Percentiles rank a stretch among this genome's conserved stretches.
These are phyloP conservation scores for Corylus americana DNA, from an alignment of 306 rosid genomes.

Conservation along the genomic window DNA sequence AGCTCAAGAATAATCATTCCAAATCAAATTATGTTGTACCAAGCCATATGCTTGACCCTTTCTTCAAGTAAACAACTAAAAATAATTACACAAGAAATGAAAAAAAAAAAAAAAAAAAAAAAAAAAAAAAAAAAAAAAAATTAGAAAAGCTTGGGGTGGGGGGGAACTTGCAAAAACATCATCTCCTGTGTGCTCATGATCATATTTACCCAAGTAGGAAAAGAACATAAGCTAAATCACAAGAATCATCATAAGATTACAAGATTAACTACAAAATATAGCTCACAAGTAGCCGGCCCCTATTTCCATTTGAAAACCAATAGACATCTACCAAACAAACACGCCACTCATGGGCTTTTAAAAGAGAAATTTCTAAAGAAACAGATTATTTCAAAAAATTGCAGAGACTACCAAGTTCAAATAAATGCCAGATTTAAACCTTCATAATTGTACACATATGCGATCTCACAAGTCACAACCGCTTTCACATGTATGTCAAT, in stretches of 20 bases:
- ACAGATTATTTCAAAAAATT: not conserved
- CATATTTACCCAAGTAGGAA: not conserved
- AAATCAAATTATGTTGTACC: not conserved
- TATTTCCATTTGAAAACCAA: not conserved
- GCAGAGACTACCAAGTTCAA: not conserved
- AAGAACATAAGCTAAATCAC: not conserved
- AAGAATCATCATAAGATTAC: not conserved
- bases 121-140: not conserved
- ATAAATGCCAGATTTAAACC: not conserved
- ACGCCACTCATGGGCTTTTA: too few species aligned
- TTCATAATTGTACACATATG: not conserved
- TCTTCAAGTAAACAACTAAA: not conserved
- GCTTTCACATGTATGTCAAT: not conserved
- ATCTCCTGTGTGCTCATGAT: not conserved
- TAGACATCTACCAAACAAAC: not conserved
- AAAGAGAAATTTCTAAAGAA: not conserved
- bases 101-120: not conserved
- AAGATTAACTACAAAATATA: not conserved
- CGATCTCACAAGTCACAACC: not conserved
- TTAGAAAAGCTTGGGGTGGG: not conserved
- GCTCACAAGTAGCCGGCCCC: not conserved
- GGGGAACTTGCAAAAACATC: not conserved
- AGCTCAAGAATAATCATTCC: not conserved
- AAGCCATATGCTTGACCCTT: not conserved
- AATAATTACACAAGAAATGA: too few species aligned